A percentile compares a stretch with the other conserved stretches of the same genome.
These are phyloP conservation scores for Boletus patriciae DNA, from an alignment of 768 basidiomycete genomes.

Conservation along the genomic window DNA sequence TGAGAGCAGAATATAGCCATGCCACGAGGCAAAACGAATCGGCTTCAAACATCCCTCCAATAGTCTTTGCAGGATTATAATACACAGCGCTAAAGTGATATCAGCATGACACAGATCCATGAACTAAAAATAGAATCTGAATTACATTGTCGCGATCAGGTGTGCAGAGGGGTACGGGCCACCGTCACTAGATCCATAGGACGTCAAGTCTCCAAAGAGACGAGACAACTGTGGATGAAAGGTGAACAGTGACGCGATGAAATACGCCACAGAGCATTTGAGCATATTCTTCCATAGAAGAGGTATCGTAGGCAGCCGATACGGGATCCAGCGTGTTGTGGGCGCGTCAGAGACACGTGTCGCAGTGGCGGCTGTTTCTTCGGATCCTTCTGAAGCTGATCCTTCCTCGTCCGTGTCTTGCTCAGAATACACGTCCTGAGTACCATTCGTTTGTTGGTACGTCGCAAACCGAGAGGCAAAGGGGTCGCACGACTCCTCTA, in stretches of 20 bases:
- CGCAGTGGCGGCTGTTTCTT: conserved; percentile 6
- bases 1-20: conserved; percentile 65
- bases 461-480: background rate
- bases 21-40: conserved; percentile 76
- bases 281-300: conserved; percentile 68
- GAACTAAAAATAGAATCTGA: background rate
- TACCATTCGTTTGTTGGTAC: background rate
- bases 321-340: conserved; percentile 6
- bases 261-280: conserved; percentile 91
- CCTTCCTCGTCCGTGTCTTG: conserved; percentile 12
- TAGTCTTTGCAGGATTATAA: conserved; percentile 91
- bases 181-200: conserved; percentile 45
- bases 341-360: conserved; percentile 12
- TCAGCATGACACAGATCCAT: conserved; percentile 1
- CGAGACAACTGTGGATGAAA: conserved; percentile 75
- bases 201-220: conserved; percentile 61
- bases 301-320: conserved; percentile 41
- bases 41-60: conserved; percentile 92
- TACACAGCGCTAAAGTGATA: conserved; percentile 63
- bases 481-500: background rate
- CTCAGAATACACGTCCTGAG: background rate
- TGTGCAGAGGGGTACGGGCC: conserved; percentile 80
- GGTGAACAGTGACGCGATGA: conserved; percentile 89
- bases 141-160: conserved; percentile 88
- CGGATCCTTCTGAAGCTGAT: conserved; percentile 12